Conservation (phyloP, 441 rosid genomes). For the Erodium trifolium region DNA sequence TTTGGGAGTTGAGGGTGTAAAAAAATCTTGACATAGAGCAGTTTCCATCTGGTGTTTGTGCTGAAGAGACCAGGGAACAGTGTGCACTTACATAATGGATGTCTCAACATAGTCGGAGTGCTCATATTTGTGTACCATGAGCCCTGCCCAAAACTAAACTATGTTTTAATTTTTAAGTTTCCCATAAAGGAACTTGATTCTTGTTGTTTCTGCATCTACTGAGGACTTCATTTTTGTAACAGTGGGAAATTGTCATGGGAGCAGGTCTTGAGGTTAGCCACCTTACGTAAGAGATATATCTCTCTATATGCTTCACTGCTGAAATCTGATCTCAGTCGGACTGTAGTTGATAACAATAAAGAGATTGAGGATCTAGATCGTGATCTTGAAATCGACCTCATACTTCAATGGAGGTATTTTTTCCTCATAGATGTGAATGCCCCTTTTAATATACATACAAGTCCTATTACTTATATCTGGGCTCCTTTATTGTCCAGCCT, state of each 20-base stretch:
- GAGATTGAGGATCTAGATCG: conserved; percentile 85
- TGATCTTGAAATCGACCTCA: conserved; percentile 83
- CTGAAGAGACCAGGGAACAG: background rate
- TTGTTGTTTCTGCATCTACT: conserved; percentile 23
- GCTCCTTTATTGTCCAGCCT: background rate
- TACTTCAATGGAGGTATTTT: conserved; percentile 95
- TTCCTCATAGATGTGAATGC: conserved; percentile 15
- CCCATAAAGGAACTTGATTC: background rate
- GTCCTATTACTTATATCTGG: background rate
- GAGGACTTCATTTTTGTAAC: conserved; percentile 36
- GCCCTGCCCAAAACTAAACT: background rate
- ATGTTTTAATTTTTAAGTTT: background rate
- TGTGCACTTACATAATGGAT: background rate
- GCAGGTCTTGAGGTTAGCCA: conserved; percentile 67
- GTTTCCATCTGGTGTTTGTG: background rate
- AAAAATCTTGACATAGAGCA: background rate
- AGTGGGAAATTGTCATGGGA: conserved; percentile 98
- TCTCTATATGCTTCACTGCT: conserved; percentile 81
- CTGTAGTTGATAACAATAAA: conserved; percentile 61
- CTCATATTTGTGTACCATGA: background rate
- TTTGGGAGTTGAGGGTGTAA: background rate
- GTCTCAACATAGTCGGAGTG: background rate
- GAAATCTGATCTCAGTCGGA: conserved; percentile 62
- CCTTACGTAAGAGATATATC: conserved; percentile 80
- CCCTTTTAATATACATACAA: background rate